Evolutionary conservation across 2,329 filamentous ascomycete genomes (phyloP), one percentile per base, ranked within the genome.

Genomic region (Pseudogymnoascus pannorum): DNA sequence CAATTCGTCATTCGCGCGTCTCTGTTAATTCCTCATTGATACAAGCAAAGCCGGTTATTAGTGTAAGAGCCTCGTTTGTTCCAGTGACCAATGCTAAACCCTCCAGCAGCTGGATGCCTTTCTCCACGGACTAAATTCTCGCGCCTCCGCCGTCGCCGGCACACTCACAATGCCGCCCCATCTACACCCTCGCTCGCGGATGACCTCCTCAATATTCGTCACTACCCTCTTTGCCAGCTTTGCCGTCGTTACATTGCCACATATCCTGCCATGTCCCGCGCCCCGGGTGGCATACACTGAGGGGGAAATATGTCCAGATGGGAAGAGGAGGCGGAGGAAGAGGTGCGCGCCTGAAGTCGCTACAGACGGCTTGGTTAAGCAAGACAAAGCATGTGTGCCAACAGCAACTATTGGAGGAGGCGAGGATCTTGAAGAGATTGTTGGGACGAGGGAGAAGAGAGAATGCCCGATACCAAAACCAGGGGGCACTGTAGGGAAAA

Each of bases 391-490:
- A 29, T 54, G 22, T 16, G 6, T 20, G 18, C n/a, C 33, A 18
- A 22, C 20, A 11, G 48, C 22, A 26, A 18, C 33, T 22, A 67
- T 70, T 60, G 69, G 72, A 57, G 70, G 71, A 31, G 48, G 48
- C 6, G 75, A 79, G 67, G 71, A 78, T 65, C 64, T 76, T 70
- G 67, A 79, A 74, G 66, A 72, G 76, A 67, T 73, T 71, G 66
- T 79, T 73, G 68, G 72, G 75, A 68, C 73, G 72, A 66, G 74
- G 76, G 74, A 64, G 68, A 73, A 60, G 66, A 82, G 91, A 69
- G 91, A 95, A 72, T 99, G 94, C 72, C 94, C 94, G 0, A 86
- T 99, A 11, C 94, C 94, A 4, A 97, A 97, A 75, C 93, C 94
- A 0, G 81, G 85, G 31, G 92, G 92, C 2, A 76, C 92, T 33